Percentiles rank a stretch among this genome's conserved stretches.
These are phyloP conservation scores for Naganishia vishniacii DNA, from an alignment of 768 basidiomycete species.

Conservation along the genomic window DNA sequence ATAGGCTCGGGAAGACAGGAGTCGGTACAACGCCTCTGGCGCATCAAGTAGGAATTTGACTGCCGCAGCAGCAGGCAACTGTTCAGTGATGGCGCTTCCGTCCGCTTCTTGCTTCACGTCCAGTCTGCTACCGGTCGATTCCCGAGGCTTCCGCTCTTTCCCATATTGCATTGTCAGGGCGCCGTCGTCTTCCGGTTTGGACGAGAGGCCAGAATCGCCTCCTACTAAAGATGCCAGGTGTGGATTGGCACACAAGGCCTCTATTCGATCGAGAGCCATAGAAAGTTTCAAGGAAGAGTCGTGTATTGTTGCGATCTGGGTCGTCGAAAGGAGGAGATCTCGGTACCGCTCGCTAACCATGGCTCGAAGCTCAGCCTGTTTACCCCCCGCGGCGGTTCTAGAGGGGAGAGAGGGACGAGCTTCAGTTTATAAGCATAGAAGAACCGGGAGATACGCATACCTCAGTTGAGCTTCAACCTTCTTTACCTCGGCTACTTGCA, in stretches of 20 bases:
- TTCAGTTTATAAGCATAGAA: too few relatives aligned
- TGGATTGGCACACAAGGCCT: constrained; percentile 36
- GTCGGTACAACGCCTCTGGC: constrained; percentile 65
- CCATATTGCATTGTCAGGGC: background rate
- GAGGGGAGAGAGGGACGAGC: too few relatives aligned
- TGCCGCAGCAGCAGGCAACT: constrained; percentile 64
- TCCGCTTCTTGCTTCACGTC: background rate
- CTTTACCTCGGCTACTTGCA: constrained; percentile 43
- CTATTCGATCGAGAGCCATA: constrained; percentile 32
- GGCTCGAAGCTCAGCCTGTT: constrained; percentile 45
- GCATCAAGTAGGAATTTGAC: constrained; percentile 86
- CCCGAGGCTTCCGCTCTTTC: background rate
- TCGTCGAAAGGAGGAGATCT: constrained; percentile 47
- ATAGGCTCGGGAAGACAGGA: constrained; percentile 73
- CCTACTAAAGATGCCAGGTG: background rate
- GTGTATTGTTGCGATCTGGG: constrained; percentile 44
- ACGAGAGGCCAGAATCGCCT: background rate
- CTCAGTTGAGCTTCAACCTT: constrained; percentile 43
- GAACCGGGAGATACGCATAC: background rate
- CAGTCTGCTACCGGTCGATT: background rate
- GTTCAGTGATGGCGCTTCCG: constrained; percentile 26
- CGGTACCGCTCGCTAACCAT: constrained; percentile 46
- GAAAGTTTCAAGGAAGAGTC: constrained; percentile 43
- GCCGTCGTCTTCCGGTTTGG: constrained; percentile 1
- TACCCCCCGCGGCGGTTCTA: constrained; percentile 40